A percentile compares a stretch with the other conserved stretches of the same genome.
phyloP scores from a whole-genome alignment of 805 yeast species.

The Kodamaea jinghongensis region DNA sequence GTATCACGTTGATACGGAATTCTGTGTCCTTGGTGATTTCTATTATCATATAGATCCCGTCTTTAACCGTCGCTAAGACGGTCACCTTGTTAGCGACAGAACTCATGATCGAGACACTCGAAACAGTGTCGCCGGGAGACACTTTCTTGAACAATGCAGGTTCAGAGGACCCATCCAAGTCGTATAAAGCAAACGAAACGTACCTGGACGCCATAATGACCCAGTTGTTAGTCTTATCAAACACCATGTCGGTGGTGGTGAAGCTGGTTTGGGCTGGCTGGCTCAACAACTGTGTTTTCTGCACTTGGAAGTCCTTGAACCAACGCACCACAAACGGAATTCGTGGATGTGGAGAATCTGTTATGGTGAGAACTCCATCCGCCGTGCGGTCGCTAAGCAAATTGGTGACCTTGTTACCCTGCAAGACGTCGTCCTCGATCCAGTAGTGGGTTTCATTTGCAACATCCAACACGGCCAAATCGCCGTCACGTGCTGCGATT shows the following conservation, averaged over 20 bases:
- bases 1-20: slow-evolving; percentile 29
- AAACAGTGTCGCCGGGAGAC: slow-evolving; percentile 65
- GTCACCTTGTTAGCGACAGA: slow-evolving; percentile 15
- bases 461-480: slow-evolving; percentile 43
- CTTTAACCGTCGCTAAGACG: slow-evolving; percentile 56
- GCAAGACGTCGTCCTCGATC: slow-evolving; percentile 21
- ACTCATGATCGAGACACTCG: slow-evolving; percentile 47
- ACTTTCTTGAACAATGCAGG: slow-evolving; percentile 42
- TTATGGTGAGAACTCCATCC: slow-evolving; percentile 34
- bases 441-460: slow-evolving; percentile 14
- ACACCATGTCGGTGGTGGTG: slow-evolving; percentile 55
- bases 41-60: slow-evolving; percentile 56
- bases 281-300: slow-evolving; percentile 26
- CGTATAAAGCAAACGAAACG: slow-evolving; percentile 61
- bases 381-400: slow-evolving; percentile 30
- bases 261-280: slow-evolving; percentile 47
- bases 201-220: slow-evolving; percentile 70
- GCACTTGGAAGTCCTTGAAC: slow-evolving; percentile 25
- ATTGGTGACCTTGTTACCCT: slow-evolving; percentile 49
- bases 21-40: slow-evolving; percentile 15
- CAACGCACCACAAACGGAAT: slow-evolving; percentile 49
- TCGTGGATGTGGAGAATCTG: slow-evolving; percentile 68
- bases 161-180: slow-evolving; percentile 21
- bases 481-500: slow-evolving; percentile 36
- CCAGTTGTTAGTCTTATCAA: slow-evolving; percentile 36